These are phyloP conservation scores for Abrus precatorius DNA, from an alignment of 306 rosid species.

Conservation along the genomic window DNA sequence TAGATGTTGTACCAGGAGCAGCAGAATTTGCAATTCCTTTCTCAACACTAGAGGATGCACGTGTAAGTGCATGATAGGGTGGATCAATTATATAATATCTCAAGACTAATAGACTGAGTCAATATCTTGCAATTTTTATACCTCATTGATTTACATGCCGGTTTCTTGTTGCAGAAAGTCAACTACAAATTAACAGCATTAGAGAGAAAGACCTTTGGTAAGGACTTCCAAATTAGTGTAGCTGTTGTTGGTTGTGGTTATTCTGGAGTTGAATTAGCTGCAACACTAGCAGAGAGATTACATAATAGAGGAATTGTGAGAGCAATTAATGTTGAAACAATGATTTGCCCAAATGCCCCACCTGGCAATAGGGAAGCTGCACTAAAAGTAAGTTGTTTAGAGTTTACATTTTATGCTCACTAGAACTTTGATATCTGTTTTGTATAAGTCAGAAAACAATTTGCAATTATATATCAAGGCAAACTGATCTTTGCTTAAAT, in stretches of 20 bases:
- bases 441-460: conserved; percentile 2
- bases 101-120: not conserved
- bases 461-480: conserved; percentile 1
- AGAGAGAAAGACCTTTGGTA: conserved; percentile 83
- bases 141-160: conserved; percentile 34
- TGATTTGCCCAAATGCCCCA: conserved; percentile 83
- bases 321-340: conserved; percentile 78
- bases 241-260: conserved; percentile 98
- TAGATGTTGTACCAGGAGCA: conserved; percentile 93
- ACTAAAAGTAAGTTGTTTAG: conserved; percentile 68
- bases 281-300: conserved; percentile 89
- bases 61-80: conserved; percentile 59
- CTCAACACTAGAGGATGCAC: conserved; percentile 91
- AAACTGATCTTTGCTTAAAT: not conserved
- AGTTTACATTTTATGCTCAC: conserved; percentile 33
- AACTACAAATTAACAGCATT: conserved; percentile 68
- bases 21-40: conserved; percentile 83
- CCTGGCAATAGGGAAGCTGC: conserved; percentile 93
- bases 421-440: conserved; percentile 30
- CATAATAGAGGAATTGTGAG: conserved; percentile 81
- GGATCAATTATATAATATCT: conserved; percentile 33
- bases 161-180: conserved; percentile 70
- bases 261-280: conserved; percentile 94
- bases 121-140: conserved; percentile 13
- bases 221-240: conserved; percentile 74